Evolutionary conservation across 805 yeast genomes (phyloP), one percentile per base, ranked within the genome.

Genomic region (Cephaloascus albidus): DNA sequence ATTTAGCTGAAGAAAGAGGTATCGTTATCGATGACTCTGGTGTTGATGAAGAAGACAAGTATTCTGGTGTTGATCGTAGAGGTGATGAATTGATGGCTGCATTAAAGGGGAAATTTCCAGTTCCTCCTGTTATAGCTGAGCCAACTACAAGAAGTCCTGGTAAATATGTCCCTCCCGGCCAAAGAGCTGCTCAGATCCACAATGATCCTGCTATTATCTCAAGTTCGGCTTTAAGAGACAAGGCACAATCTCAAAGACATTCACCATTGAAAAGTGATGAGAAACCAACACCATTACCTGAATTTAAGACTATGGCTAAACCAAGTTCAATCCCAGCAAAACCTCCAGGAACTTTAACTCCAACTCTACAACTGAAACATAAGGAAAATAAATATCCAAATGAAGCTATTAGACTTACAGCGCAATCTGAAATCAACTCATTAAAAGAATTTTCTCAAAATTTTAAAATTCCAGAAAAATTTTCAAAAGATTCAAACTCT

Each of bases 41-140:
- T 15, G 48, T 85, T 48, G 97, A 93, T 59, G 98, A 93, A 63
- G 98, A 93, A 59, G 96, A 89, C 58, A 85, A 85, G 60, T 93
- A 89, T 55, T 87, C 96, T 3, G 97, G 97, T 38, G 98, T 88
- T 35, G 79, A 73, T 42, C 75, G 93, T 52, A 67, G 78, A 41
- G 74, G 73, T 20, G 64, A 58, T 36, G 73, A 68, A 40, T 58
- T 70, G 41, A 66, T 69, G 70, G 74, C 74, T 3, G 69, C 74
- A 4, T 60, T 70, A 36, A 60, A 57, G 45, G 56, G 53, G 17
- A 15, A 38, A 26, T 18, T 36, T 20, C 40, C 45, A 10, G 14
- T 30, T 12, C 17, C 41, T 19, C 10, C 35, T 14, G 18, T 10
- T 10, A 14, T 36, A 6, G 20, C 8, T n/a, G n/a, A 37, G 3